Evolutionary conservation across 108 stramenopile genomes (phyloP), one percentile per base, ranked within the genome.

Genomic region (Nannochloropsis gaditana): DNA sequence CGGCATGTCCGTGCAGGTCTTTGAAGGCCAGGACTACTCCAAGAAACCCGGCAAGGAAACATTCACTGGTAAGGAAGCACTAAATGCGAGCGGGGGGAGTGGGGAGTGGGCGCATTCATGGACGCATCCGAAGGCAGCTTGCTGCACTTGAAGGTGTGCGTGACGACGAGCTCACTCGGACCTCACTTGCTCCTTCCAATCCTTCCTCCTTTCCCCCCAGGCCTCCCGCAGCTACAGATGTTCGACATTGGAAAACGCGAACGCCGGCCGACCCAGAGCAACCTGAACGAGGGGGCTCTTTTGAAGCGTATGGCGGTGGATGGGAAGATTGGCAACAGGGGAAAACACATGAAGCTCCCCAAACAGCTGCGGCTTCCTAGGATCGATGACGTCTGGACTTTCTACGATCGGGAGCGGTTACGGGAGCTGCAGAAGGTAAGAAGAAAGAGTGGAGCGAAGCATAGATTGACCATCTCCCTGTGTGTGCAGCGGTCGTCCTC

Each of bases 11-110:
- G 90, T 94, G 83, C 97, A 97, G 88, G 94, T 94, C 9, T 98
- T 96, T 87, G 99, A 99, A 89, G 99, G 97, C 80, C 94, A 96
- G 41, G 97, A 98, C 90, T 98, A 97, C 92, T 93, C 93, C 79
- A 83, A 90, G 15, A 50, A 50, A 50, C 47, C 47, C 10, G 15
- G 10, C 47, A 50, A 50, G 47, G 47, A 50, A 15, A 15, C 11
- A 50, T 50, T 50, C 1, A 11, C 47, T 15, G 47, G 47, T 50
- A 50, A 10, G 47, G 31, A 31, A 31, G 31, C 31, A 31, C 31
- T 31, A 31, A 31, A 31, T 31, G 31, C 31, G 31, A 31, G 31
- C 31, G 31, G 31, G 31, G 31, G 31, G 31, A 31, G 31, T 31
- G 31, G 31, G 31, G 31, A 31, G 31, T 31, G 31, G 31, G 31